phyloP scores from a whole-genome alignment of 2,329 filamentous ascomycete species.

The Sporothrix phasma region DNA sequence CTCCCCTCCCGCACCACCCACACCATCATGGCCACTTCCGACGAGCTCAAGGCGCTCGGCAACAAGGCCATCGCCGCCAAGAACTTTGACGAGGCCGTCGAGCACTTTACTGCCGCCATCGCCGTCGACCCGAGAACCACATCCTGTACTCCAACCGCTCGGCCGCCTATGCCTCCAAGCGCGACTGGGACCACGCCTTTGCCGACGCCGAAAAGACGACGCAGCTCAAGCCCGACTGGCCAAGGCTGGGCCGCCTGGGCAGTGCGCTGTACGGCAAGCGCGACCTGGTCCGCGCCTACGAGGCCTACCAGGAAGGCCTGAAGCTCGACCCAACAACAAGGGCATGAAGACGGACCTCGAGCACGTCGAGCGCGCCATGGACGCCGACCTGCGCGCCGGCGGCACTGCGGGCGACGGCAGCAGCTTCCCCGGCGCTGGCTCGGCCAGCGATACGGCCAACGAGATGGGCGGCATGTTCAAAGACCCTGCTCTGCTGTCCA shows the following conservation, averaged over 20 bases:
- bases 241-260: constrained; percentile 92
- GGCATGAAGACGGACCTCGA: constrained; percentile 84
- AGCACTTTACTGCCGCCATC: constrained; percentile 92
- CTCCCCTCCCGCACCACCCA: not conserved
- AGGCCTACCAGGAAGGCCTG: constrained; percentile 89
- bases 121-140: constrained; percentile 77
- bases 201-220: constrained; percentile 89
- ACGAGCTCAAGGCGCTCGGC: constrained; percentile 89
- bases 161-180: constrained; percentile 76
- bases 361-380: constrained; percentile 78
- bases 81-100: constrained; percentile 88
- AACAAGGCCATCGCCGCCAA: constrained; percentile 98
- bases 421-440: too few species aligned
- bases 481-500: constrained; percentile 80
- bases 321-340: constrained; percentile 83
- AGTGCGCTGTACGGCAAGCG: constrained; percentile 80
- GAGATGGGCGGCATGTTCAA: constrained; percentile 81
- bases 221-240: constrained; percentile 94
- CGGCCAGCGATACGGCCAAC: too few species aligned
- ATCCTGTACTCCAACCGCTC: constrained; percentile 98
- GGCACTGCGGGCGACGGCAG: constrained; percentile 47
- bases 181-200: constrained; percentile 74
- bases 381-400: constrained; percentile 44
- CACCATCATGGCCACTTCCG: constrained; percentile 47
- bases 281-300: constrained; percentile 72